Conservation (phyloP, 129 eudicot species). For the Chrysanthemum makinoi region DNA sequence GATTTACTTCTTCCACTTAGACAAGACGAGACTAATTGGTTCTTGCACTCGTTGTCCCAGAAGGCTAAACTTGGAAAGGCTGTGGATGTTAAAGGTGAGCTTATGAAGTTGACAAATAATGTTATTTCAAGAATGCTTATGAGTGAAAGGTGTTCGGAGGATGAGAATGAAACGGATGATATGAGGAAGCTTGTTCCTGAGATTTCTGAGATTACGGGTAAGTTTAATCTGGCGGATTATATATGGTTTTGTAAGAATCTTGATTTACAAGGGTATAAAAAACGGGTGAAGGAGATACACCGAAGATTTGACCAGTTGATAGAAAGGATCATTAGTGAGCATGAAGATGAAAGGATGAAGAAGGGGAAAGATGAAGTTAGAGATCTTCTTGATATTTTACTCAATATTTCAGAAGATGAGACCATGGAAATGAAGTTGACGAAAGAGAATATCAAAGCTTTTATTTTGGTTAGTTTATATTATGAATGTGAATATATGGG, state of each 20-base stretch:
- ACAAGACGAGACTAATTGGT: constrained; percentile 35
- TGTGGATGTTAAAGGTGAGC: constrained; percentile 53
- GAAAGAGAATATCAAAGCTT: constrained; percentile 65
- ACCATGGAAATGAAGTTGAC: constrained; percentile 41
- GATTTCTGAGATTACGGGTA: constrained; percentile 43
- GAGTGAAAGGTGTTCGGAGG: too few relatives aligned
- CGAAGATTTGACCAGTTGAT: constrained; percentile 36
- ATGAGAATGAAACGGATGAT: constrained; percentile 13
- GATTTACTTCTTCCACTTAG: constrained; percentile 51
- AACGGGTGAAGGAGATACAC: constrained; percentile 36
- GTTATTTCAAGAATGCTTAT: constrained; percentile 30
- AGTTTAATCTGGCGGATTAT: constrained; percentile 48
- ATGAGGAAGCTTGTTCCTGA: constrained; percentile 46
- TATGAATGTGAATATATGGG: not conserved
- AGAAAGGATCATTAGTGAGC: constrained; percentile 62
- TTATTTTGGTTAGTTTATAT: constrained; percentile 48
- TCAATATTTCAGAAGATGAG: constrained; percentile 50
- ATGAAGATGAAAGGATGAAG: constrained; percentile 36
- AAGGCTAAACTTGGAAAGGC: constrained; percentile 35
- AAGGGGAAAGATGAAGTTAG: constrained; percentile 27
- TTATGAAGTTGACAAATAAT: constrained; percentile 52
- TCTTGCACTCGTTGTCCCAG: constrained; percentile 25
- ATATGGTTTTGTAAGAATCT: constrained; percentile 61
- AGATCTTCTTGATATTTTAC: constrained; percentile 61
- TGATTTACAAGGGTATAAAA: constrained; percentile 60